Evolutionary conservation across 495 filamentous ascomycete genomes (phyloP), one percentile per base, ranked within the genome.

Genomic region (Podospora didyma): DNA sequence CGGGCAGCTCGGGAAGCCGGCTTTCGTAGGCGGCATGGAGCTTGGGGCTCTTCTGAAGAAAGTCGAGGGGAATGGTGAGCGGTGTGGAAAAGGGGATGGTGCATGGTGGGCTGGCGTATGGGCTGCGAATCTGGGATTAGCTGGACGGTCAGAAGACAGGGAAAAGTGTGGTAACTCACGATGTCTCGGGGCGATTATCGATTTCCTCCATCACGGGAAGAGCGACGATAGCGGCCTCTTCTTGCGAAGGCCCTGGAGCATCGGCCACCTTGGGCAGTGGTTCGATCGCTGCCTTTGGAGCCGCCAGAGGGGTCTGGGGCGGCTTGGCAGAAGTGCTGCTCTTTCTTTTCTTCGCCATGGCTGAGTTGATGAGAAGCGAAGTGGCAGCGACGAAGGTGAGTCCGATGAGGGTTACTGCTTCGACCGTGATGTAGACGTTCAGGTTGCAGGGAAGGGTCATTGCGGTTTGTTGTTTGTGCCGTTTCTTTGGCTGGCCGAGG

Each of bases 61-160:
- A 54, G 35, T 70, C 67, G 48, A 54, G 52, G 42, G 67, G 65
- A 39, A 70, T 52, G 12, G 56, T 54, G 45, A 70, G 58, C n/a
- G 67, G 67, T 54, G 57, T 70, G 48, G 65, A 54, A 26, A 70
- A 70, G 39, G 67, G 67, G 46, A 70, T 44, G 41, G 61, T 62
- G 63, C 65, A 70, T 17, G 63, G 17, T 12, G 61, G 52, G 58
- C 67, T 70, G 23, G 56, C 65, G 47, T 70, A 70, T 20, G 67
- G 67, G 11, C 67, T 70, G 14, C 35, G 21, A 46, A 31, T 3
- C 26, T 31, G 9, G 9, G 26, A 9, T 31, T 22, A 26, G 52
- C 23, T 14, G 22, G 41, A 54, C 12, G 22, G 19, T 9, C n/a
- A n/a, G n/a, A n/a, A 11, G 9, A 49, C 3, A 2, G 16, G 35